Evolutionary conservation across 2,329 filamentous ascomycete genomes (phyloP).

Genomic region (Monosporascus cannonballus): DNA sequence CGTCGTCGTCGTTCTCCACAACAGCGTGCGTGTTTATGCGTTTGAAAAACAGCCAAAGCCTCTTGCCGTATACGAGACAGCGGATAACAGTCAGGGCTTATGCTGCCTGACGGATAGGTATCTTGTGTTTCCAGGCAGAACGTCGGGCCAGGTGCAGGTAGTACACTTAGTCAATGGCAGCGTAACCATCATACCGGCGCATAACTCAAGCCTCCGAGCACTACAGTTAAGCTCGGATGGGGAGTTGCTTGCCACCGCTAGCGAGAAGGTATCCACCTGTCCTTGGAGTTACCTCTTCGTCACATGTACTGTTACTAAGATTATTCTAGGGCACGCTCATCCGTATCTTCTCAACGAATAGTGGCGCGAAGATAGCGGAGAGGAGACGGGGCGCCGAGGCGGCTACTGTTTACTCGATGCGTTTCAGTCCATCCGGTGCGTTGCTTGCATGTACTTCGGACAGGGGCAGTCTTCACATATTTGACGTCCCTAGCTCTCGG

Average conservation of each 20-base stretch:
- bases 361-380: conserved; percentile 75
- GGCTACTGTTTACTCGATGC: conserved; percentile 79
- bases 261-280: conserved; percentile 56
- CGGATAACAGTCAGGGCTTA: conserved; percentile 75
- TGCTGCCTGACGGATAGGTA: conserved; percentile 69
- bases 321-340: conserved; percentile 68
- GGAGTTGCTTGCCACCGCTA: conserved; percentile 79
- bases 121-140: conserved; percentile 82
- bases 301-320: not conserved
- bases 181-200: conserved; percentile 90
- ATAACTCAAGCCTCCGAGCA: conserved; percentile 71
- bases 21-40: conserved; percentile 74
- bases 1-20: conserved; percentile 75
- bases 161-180: conserved; percentile 72
- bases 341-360: conserved; percentile 75
- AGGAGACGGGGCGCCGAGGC: conserved; percentile 84
- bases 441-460: conserved; percentile 90
- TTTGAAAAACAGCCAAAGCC: conserved; percentile 69
- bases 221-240: conserved; percentile 76
- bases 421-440: conserved; percentile 75
- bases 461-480: conserved; percentile 92
- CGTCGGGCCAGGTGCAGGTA: conserved; percentile 80
- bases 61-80: conserved; percentile 73
- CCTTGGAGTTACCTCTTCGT: conserved; percentile 3
- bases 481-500: conserved; percentile 65